Base-by-base conservation (phyloP, 495 filamentous ascomycete genomes). In the Neurospora sp. region DNA sequence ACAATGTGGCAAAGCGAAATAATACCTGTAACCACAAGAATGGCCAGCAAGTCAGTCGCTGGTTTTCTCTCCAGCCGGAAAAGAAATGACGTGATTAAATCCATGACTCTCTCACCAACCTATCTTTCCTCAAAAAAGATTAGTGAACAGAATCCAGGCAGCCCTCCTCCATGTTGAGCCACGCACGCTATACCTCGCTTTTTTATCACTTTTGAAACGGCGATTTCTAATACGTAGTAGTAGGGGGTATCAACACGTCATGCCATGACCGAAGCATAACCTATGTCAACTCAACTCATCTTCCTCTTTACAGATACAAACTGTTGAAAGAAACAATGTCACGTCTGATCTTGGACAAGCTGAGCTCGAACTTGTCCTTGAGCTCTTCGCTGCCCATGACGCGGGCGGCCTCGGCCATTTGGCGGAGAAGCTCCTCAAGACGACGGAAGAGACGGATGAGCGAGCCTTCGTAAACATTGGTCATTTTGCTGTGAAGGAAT, bases 311-410 rank as follows among this genome's bases (percentile, higher is more conserved):
- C 80, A 98, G 83, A 79, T 98, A 98, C 76, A 98, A 81, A 72
- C 90, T 93, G 85, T 97, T 94, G 75, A 94, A 94, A 69, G 94
- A 93, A 72, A 98, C 94, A 80, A 98, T 94, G 79, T 97, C 94
- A 77, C 96, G 86, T 82, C 90, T 89, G 22, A 98, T 90, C 88
- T 97, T 96, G 68, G 84, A 83, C 76, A 99, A 83, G 41, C 92
- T 90, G 71, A 87, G 84, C 80, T 97, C 93, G 76, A 99, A 99
- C 93, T 86, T 98, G 77, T 89, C 83, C 80, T 94, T 90, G 70
- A 99, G 85, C 73, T 98, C 96, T 74, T 97, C 92, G 79, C 90
- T 97, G 71, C 96, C 96, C 96, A 99, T 99, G 70, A 97, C 94
- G 82, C 97, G 97, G 74, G 91, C 88, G 47, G 93, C 96, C 82